Evolutionary conservation across 2,329 filamentous ascomycete genomes (phyloP).

Genomic region (Cercospora sp.): DNA sequence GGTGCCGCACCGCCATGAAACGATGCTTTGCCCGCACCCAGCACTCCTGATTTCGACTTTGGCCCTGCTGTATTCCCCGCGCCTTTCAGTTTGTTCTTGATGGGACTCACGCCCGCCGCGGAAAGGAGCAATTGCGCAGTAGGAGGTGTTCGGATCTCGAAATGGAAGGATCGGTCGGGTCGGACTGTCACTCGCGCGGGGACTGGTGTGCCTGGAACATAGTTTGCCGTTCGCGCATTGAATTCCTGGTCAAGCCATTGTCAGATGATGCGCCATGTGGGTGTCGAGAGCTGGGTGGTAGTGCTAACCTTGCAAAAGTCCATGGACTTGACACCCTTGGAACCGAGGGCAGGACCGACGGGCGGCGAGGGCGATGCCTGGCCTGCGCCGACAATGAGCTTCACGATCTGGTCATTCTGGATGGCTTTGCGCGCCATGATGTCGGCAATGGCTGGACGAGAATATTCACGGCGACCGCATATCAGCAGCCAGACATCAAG

Average conservation of each 20-base stretch:
- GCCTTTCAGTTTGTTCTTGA: constrained; percentile 74
- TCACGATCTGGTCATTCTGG: constrained; percentile 72
- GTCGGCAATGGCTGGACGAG: constrained; percentile 3
- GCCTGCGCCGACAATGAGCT: constrained; percentile 94
- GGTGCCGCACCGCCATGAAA: constrained; percentile 29
- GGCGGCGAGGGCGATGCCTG: constrained; percentile 93
- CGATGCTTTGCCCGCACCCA: constrained; percentile 42
- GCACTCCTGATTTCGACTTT: constrained; percentile 41
- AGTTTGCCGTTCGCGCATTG: constrained; percentile 67
- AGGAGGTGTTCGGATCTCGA: constrained; percentile 87
- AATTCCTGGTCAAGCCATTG: constrained; percentile 24
- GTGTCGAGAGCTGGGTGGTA: constrained; percentile 5
- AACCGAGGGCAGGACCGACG: constrained; percentile 92
- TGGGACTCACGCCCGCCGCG: constrained; percentile 73
- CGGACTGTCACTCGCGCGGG: constrained; percentile 90
- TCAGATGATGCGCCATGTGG: constrained; percentile 11
- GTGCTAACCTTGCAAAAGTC: constrained; percentile 93
- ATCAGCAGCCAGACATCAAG: neutral
- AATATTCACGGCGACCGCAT: neutral
- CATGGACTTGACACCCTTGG: constrained; percentile 98
- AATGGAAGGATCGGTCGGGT: constrained; percentile 87
- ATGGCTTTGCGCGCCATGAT: constrained; percentile 62
- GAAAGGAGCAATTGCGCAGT: constrained; percentile 86
- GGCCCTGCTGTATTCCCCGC: constrained; percentile 58
- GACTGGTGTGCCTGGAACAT: constrained; percentile 78